phyloP scores from a whole-genome alignment of 139 green algal species.

The Pleodorina starrii region DNA sequence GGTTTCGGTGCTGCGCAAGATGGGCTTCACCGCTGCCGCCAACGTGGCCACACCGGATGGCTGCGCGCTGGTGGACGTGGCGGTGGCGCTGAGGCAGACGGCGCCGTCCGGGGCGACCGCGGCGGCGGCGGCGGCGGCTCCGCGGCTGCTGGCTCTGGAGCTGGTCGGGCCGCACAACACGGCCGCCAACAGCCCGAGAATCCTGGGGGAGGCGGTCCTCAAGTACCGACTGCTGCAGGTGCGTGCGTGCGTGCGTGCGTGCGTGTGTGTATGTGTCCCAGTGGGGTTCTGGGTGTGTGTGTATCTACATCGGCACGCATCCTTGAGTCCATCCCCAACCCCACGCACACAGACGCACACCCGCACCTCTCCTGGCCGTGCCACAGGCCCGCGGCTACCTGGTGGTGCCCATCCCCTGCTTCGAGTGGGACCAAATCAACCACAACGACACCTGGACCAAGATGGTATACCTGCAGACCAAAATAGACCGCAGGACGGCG shows the following conservation, averaged over 20 bases:
- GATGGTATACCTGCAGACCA: conserved; percentile 57
- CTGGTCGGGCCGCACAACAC: conserved; percentile 65
- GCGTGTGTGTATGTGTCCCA: too few relatives aligned
- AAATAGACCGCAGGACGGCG: too few relatives aligned
- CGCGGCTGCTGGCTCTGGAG: conserved; percentile 56
- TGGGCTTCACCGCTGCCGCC: conserved; percentile 6
- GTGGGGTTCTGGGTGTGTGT: too few relatives aligned
- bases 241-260: too few relatives aligned
- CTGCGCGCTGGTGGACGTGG: conserved; percentile 53
- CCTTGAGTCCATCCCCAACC: too few relatives aligned
- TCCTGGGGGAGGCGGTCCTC: conserved; percentile 66
- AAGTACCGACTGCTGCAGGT: conserved; percentile 71
- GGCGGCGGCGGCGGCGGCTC: neutral
- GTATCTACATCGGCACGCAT: too few relatives aligned
- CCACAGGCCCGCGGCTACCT: conserved; percentile 56
- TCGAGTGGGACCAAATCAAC: conserved; percentile 45
- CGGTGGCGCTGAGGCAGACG: conserved; percentile 1
- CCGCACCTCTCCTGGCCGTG: too few relatives aligned
- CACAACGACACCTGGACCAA: conserved; percentile 39
- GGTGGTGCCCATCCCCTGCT: conserved; percentile 61
- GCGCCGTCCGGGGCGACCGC: neutral
- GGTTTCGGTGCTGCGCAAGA: conserved; percentile 30
- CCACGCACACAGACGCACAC: too few relatives aligned
- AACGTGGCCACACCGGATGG: conserved; percentile 55
- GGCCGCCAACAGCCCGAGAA: conserved; percentile 60